Conservation (phyloP, 805 yeast species). For the Yarrowia divulgata region DNA sequence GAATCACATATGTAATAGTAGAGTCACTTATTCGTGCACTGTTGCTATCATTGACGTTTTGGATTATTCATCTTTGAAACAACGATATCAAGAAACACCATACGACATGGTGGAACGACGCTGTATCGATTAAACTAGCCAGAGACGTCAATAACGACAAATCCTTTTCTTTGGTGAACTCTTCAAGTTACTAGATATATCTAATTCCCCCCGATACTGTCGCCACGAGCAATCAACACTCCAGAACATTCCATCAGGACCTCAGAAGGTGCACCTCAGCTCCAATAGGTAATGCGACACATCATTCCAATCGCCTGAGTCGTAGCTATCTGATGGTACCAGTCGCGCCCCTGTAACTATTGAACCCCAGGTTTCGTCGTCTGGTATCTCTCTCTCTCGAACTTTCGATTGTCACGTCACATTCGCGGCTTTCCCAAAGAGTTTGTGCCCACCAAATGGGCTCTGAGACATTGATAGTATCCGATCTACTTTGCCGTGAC, state of each 20-base stretch:
- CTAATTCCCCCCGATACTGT: neutral
- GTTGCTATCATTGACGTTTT: too few relatives aligned
- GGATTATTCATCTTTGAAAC: too few relatives aligned
- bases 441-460: neutral
- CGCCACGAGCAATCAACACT: neutral
- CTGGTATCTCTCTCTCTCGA: neutral
- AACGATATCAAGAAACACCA: too few relatives aligned
- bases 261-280: too few relatives aligned
- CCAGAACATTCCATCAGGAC: neutral
- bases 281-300: neutral
- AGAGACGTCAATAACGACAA: too few relatives aligned
- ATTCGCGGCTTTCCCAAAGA: slow-evolving; percentile 1
- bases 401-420: neutral
- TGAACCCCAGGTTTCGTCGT: neutral
- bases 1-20: too few relatives aligned
- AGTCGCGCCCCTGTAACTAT: neutral
- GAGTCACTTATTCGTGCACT: too few relatives aligned
- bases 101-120: too few relatives aligned
- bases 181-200: too few relatives aligned
- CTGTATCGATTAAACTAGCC: too few relatives aligned
- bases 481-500: neutral
- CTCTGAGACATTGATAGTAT: neutral
- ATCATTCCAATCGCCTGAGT: neutral
- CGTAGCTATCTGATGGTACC: neutral
- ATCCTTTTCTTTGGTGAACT: neutral